A percentile compares a stretch with the other conserved stretches of the same genome.
phyloP scores from a whole-genome alignment of 2,329 filamentous ascomycete species.

The Escovopsis sp. region DNA sequence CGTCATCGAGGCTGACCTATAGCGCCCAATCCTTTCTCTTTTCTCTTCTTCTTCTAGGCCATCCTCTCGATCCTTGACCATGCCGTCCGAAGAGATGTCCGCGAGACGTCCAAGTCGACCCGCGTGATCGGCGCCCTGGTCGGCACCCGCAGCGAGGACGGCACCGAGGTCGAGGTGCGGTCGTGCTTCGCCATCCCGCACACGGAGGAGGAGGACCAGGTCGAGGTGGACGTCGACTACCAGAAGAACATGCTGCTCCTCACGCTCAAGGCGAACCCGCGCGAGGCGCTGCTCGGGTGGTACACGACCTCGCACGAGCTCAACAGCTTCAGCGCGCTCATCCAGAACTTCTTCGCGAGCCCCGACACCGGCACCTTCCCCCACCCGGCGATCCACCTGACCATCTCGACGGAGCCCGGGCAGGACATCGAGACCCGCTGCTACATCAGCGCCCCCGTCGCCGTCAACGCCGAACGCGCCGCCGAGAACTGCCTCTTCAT shows the following conservation, averaged over 20 bases:
- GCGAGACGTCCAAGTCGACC: slow-evolving; percentile 60
- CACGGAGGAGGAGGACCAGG: slow-evolving; percentile 95
- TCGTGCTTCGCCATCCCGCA: slow-evolving; percentile 97
- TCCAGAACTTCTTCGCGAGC: slow-evolving; percentile 95
- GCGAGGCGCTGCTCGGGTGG: slow-evolving; percentile 92
- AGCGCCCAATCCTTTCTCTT: slow-evolving; percentile 1
- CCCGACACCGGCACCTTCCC: slow-evolving; percentile 95
- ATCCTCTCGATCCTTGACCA: slow-evolving; percentile 79
- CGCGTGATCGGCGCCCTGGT: slow-evolving; percentile 94
- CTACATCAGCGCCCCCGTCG: slow-evolving; percentile 91
- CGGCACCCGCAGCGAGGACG: slow-evolving; percentile 87
- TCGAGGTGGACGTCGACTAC: slow-evolving; percentile 99
- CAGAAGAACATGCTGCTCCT: slow-evolving; percentile 98
- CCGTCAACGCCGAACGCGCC: slow-evolving; percentile 85
- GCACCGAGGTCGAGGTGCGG: slow-evolving; percentile 87
- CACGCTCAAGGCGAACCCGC: slow-evolving; percentile 84
- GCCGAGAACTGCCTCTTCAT: slow-evolving; percentile 96
- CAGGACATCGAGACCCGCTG: slow-evolving; percentile 79
- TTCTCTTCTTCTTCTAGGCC: slow-evolving; percentile 27
- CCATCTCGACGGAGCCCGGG: slow-evolving; percentile 78
- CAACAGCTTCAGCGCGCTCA: slow-evolving; percentile 95
- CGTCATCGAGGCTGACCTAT: too few species aligned
- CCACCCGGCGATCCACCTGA: slow-evolving; percentile 93
- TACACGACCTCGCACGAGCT: slow-evolving; percentile 94
- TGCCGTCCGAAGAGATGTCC: slow-evolving; percentile 68